Conservation (phyloP, 2,329 filamentous ascomycete species). For the Penicillium digitatum region DNA sequence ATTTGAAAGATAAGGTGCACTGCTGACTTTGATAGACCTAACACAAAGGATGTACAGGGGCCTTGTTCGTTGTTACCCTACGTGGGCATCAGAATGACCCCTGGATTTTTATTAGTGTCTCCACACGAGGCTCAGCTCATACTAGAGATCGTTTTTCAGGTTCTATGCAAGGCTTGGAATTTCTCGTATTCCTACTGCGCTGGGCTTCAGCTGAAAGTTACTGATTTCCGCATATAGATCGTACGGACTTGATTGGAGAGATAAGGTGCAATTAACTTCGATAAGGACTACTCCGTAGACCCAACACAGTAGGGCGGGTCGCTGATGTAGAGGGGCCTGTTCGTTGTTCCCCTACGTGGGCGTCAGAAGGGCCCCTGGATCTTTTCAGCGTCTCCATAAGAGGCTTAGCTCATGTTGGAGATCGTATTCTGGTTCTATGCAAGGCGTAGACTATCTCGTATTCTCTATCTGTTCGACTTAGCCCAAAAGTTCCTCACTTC, state of each 20-base stretch:
- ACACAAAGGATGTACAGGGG: too few relatives aligned
- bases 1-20: slow-evolving; percentile 3
- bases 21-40: background rate
- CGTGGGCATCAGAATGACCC: background rate
- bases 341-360: background rate
- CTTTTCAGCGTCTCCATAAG: background rate
- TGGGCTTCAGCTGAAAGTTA: background rate
- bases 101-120: background rate
- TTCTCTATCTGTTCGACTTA: background rate
- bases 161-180: background rate
- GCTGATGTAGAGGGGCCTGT: background rate
- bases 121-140: slow-evolving; percentile 5
- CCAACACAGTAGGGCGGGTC: background rate
- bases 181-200: slow-evolving; percentile 7
- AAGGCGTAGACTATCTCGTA: slow-evolving; percentile 6
- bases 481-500: background rate
- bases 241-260: background rate
- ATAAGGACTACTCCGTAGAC: too few relatives aligned
- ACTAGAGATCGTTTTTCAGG: background rate
- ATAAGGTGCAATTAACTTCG: slow-evolving; percentile 2
- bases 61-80: background rate
- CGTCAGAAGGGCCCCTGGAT: background rate
- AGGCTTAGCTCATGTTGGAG: slow-evolving; percentile 1
- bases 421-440: slow-evolving; percentile 1
- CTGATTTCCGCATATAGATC: background rate